Conservation (phyloP, 75 land plant species). For the Sequoiadendron giganteum region DNA sequence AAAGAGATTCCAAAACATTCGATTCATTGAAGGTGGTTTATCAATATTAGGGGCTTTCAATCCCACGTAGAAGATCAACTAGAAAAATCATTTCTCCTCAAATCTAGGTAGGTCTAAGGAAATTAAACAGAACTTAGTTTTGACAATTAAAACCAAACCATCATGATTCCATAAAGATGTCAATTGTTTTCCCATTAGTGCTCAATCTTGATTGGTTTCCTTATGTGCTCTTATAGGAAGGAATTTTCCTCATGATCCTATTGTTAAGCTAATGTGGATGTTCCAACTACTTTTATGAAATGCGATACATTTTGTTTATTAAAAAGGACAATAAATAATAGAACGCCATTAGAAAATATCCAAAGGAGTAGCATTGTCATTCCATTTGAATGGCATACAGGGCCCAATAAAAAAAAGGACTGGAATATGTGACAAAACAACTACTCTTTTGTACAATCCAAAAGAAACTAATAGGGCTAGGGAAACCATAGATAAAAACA, state of each 20-base stretch:
- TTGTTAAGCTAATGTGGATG: background rate
- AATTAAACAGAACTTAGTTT: background rate
- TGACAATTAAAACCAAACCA: background rate
- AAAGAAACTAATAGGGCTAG: background rate
- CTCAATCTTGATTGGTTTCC: background rate
- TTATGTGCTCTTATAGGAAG: background rate
- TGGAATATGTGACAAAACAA: background rate
- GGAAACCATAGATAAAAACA: background rate
- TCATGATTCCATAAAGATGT: background rate
- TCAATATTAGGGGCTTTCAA: conserved; percentile 29
- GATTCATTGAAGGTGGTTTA: conserved; percentile 42
- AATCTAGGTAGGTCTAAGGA: conserved; percentile 4
- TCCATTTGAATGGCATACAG: background rate
- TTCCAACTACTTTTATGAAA: background rate
- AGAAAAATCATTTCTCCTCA: conserved; percentile 47
- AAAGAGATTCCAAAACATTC: conserved; percentile 32
- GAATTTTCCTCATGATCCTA: background rate
- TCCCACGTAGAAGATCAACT: conserved; percentile 45
- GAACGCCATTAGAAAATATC: background rate
- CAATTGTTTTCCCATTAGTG: background rate
- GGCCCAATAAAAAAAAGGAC: background rate
- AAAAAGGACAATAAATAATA: background rate
- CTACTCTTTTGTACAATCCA: background rate
- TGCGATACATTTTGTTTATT: background rate
- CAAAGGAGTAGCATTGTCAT: background rate